A percentile compares a stretch with the other conserved stretches of the same genome.
Evolutionary conservation across 2,329 filamentous ascomycete species (phyloP).

Genomic region (Clonostachys sp.): DNA sequence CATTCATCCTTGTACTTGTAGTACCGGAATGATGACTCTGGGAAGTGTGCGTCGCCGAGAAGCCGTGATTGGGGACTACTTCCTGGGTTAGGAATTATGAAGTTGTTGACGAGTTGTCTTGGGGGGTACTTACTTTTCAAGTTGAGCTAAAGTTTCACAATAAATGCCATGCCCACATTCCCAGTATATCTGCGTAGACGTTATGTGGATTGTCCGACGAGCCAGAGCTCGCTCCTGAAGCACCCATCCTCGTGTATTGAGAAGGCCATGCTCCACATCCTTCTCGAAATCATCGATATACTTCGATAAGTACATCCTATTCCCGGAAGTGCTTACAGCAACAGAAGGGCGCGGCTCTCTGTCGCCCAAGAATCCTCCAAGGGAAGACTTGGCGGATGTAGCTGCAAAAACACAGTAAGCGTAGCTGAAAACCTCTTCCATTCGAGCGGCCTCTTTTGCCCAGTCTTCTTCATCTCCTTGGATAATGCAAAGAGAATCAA

Average conservation of each 20-base stretch:
- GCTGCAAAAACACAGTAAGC: not conserved
- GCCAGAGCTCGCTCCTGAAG: not conserved
- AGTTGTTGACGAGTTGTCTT: too few species aligned
- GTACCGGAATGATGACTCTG: not conserved
- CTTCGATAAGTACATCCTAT: not conserved
- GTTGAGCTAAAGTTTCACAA: not conserved
- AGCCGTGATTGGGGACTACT: not conserved
- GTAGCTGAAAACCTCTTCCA: slow-evolving; percentile 4
- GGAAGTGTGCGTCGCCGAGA: not conserved
- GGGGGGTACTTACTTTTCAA: not conserved
- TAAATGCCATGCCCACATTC: not conserved
- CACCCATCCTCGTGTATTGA: not conserved
- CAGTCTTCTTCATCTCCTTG: slow-evolving; percentile 16
- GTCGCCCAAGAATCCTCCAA: not conserved
- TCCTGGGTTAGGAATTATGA: too few species aligned
- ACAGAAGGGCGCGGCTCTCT: not conserved
- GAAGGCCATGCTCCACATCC: not conserved
- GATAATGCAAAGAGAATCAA: slow-evolving; percentile 4
- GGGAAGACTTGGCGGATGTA: not conserved
- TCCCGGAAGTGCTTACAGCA: not conserved
- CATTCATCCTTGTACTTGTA: not conserved
- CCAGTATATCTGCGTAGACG: not conserved
- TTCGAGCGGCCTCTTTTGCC: slow-evolving; percentile 16
- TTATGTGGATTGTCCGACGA: not conserved
- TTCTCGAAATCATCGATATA: not conserved